Evolutionary conservation across 306 rosid genomes (phyloP), one percentile per base, ranked within the genome.

Genomic region (Sophora flavescens): DNA sequence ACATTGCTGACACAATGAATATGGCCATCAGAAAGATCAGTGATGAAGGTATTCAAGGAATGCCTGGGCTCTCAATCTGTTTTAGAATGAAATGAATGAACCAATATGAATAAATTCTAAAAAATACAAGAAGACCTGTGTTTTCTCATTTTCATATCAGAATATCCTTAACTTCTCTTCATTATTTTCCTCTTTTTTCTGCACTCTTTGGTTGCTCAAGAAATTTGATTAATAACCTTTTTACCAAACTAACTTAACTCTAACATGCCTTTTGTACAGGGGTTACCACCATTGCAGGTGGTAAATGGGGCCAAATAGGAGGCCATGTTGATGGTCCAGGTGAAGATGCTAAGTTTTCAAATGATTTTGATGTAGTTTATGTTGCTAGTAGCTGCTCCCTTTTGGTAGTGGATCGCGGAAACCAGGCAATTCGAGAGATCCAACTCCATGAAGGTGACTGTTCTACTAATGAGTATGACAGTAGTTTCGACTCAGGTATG

Each of bases 271-370:
- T 78, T 70, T 58, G 68, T 54, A 60, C 86, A 96, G 99, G 99
- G 57, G 93, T 96, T 22, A 91, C 99, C 16, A 96, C 99, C 5
- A 96, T 96, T 86, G 99, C 99, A 68, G 99, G 99, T 81, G 99
- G 99, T 75, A 91, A 84, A 88, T 62, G 98, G 89, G 89, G 88
- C 59, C 91, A 78, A 76, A 77, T 88, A 68, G 93, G 91, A 66
- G 96, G 95, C 53, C 99, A 92, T 80, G 89, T 96, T 75, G 99
- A 96, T 86, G 99, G 97, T 83, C 93, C 97, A 70, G 87, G 98
- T 89, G 99, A 96, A 75, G 98, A 96, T 67, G 98, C 99, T 17
- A 96, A 88, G 65, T 96, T 96, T 60, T 96, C 99, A 58, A 87
- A 85, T 54, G 98, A 96, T 81, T 96, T 96, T 68, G 97, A 92